A percentile compares a stretch with the other conserved stretches of the same genome.
Conservation (phyloP, 2,329 filamentous ascomycete genomes). For the Teratosphaeria viscida region DNA sequence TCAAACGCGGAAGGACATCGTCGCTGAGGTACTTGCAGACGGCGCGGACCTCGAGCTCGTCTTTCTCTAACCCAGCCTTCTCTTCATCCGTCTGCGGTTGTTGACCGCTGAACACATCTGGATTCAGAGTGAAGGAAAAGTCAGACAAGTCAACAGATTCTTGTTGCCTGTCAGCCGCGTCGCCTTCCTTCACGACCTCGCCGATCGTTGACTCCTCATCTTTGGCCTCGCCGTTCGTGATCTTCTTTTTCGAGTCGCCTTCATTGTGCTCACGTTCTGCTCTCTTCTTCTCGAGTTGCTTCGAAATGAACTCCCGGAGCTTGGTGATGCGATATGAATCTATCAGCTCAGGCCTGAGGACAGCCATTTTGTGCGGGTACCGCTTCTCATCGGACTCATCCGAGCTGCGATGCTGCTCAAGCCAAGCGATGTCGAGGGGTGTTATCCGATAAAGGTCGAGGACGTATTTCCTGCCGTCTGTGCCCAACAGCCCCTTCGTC, state of each 20-base stretch:
- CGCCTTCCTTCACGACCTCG: constrained; percentile 18
- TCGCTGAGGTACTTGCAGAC: constrained; percentile 69
- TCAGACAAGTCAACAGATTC: constrained; percentile 75
- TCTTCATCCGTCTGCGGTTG: constrained; percentile 81
- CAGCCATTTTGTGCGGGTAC: constrained; percentile 95
- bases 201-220: constrained; percentile 9
- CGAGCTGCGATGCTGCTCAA: constrained; percentile 61
- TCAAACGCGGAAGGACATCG: constrained; percentile 70
- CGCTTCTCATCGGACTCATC: constrained; percentile 41
- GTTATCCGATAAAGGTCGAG: constrained; percentile 92
- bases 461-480: constrained; percentile 94
- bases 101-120: constrained; percentile 91
- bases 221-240: constrained; percentile 10
- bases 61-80: constrained; percentile 68
- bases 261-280: constrained; percentile 23
- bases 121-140: constrained; percentile 84
- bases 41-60: constrained; percentile 79
- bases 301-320: constrained; percentile 79
- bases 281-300: constrained; percentile 58
- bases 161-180: constrained; percentile 29
- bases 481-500: constrained; percentile 94
- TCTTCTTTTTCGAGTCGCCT: constrained; percentile 22
- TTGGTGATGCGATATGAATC: constrained; percentile 76
- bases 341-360: constrained; percentile 79
- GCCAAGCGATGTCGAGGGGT: constrained; percentile 80